Evolutionary conservation across 2,329 filamentous ascomycete genomes (phyloP).

Genomic region (Pseudogymnoascus sp.): DNA sequence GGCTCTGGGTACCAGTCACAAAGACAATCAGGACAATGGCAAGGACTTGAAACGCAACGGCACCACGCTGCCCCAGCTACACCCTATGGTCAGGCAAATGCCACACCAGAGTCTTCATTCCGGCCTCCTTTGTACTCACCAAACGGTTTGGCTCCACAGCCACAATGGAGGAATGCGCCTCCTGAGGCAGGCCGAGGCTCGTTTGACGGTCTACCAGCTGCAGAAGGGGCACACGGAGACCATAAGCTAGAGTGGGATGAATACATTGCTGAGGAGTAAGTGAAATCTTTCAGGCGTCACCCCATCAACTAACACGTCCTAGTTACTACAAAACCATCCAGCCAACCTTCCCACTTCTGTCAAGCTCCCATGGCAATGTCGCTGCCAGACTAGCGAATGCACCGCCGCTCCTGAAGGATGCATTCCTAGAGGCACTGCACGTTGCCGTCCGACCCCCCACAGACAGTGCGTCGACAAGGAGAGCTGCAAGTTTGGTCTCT

Average conservation of each 20-base stretch:
- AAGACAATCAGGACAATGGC: constrained; percentile 19
- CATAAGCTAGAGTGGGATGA: constrained; percentile 37
- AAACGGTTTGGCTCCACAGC: constrained; percentile 22
- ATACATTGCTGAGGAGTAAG: constrained; percentile 33
- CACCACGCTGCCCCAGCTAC: constrained; percentile 16
- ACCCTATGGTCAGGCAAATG: constrained; percentile 7
- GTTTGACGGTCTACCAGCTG: constrained; percentile 21
- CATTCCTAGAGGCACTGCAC: constrained; percentile 56
- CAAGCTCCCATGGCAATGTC: constrained; percentile 47
- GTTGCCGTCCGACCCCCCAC: constrained; percentile 40
- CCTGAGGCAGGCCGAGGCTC: constrained; percentile 19
- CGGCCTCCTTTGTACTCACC: constrained; percentile 26
- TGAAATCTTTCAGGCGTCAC: constrained; percentile 6
- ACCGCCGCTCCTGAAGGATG: constrained; percentile 48
- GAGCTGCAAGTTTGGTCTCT: constrained; percentile 35
- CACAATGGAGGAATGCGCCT: constrained; percentile 27
- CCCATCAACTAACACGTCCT: constrained; percentile 17
- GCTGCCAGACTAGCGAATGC: constrained; percentile 49
- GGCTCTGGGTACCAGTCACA: constrained; percentile 31
- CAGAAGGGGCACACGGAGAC: constrained; percentile 21
- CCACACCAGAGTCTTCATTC: neutral
- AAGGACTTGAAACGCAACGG: constrained; percentile 19
- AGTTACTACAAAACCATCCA: constrained; percentile 60
- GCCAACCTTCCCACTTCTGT: constrained; percentile 57
- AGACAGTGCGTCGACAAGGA: constrained; percentile 32